phyloP scores from a whole-genome alignment of 192 early-diverging fungal species.

The Podila verticillata region DNA sequence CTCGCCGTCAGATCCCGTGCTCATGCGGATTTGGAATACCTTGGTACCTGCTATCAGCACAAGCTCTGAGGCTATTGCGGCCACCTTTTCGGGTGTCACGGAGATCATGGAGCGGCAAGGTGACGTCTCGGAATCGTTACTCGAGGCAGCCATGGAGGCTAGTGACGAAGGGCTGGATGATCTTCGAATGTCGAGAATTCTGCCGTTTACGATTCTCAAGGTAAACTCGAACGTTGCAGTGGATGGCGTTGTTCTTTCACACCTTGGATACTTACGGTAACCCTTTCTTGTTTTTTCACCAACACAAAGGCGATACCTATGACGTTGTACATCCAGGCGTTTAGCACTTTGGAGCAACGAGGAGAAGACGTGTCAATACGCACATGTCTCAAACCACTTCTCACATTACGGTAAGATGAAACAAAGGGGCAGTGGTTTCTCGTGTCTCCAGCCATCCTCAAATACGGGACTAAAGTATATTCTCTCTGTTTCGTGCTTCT shows the following conservation, averaged over 20 bases:
- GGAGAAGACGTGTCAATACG: background rate
- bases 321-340: background rate
- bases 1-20: conserved; percentile 1
- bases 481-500: background rate
- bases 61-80: conserved; percentile 3
- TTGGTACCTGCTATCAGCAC: conserved; percentile 8
- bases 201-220: conserved; percentile 20
- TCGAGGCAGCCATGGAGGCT: conserved; percentile 19
- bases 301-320: background rate
- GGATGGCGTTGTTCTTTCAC: too few relatives aligned
- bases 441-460: too few relatives aligned
- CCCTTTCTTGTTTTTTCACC: background rate
- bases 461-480: too few relatives aligned
- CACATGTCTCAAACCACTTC: background rate
- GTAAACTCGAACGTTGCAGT: conserved; percentile 1
- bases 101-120: conserved; percentile 27
- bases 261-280: background rate
- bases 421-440: too few relatives aligned
- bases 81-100: background rate
- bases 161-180: conserved; percentile 37
- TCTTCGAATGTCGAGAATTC: conserved; percentile 13
- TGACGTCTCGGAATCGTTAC: conserved; percentile 5
- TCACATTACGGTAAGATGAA: background rate
- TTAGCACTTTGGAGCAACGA: background rate
- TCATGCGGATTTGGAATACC: conserved; percentile 15